These are phyloP conservation scores for Teratosphaeria destructans DNA, from an alignment of 2,329 filamentous ascomycete genomes.

Conservation along the genomic window DNA sequence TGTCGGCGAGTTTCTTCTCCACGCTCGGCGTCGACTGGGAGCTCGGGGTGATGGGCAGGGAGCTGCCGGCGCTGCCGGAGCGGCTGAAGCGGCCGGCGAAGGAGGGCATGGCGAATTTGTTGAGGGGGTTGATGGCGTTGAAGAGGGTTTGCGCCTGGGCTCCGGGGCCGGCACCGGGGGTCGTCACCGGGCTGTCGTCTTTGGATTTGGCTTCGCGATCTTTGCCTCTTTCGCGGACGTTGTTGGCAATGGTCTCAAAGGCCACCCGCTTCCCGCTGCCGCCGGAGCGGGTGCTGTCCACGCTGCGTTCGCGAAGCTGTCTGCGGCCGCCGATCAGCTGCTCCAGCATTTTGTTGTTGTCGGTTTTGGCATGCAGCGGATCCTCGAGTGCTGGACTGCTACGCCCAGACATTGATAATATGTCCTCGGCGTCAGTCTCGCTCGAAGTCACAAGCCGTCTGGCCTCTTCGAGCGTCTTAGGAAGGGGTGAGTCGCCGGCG, in stretches of 20 bases:
- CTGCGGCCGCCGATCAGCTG: constrained; percentile 57
- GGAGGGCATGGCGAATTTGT: constrained; percentile 22
- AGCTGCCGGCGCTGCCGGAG: constrained; percentile 14
- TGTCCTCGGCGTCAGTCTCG: constrained; percentile 18
- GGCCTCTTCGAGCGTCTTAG: constrained; percentile 87
- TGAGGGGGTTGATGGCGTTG: constrained; percentile 27
- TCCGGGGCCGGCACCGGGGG: constrained; percentile 4
- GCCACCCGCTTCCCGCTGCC: constrained; percentile 49
- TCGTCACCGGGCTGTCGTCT: constrained; percentile 6
- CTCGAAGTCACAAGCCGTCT: constrained; percentile 58
- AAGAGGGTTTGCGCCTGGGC: constrained; percentile 10
- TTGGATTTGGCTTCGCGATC: constrained; percentile 6
- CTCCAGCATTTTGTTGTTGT: constrained; percentile 49
- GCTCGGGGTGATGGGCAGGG: constrained; percentile 1
- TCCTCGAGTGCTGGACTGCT: constrained; percentile 21
- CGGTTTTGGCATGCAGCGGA: constrained; percentile 16
- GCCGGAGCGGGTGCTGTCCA: constrained; percentile 59
- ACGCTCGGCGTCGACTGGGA: constrained; percentile 33
- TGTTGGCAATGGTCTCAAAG: background rate
- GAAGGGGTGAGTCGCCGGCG: constrained; percentile 45
- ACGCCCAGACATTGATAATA: constrained; percentile 14
- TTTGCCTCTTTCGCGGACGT: background rate
- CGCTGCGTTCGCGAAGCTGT: constrained; percentile 58
- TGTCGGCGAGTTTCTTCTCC: constrained; percentile 34
- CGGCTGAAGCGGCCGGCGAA: constrained; percentile 26